These are phyloP conservation scores for Aspergillus proliferans DNA, from an alignment of 2,329 filamentous ascomycete genomes.

Conservation along the genomic window DNA sequence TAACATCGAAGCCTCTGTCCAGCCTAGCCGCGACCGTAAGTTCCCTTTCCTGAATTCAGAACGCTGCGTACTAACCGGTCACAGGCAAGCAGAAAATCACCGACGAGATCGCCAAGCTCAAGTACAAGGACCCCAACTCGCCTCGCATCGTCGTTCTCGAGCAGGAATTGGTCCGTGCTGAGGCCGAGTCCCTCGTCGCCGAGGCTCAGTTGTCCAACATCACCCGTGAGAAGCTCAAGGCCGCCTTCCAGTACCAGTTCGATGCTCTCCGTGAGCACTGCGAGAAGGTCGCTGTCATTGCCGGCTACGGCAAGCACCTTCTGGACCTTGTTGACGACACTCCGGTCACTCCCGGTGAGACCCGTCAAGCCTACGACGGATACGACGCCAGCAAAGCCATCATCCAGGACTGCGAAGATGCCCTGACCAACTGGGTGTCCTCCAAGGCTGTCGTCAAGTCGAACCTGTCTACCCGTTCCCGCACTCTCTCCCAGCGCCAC, in stretches of 20 bases:
- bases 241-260: conserved; percentile 96
- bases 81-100: conserved; percentile 97
- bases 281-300: conserved; percentile 97
- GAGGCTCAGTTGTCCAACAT: conserved; percentile 99
- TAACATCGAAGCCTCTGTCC: conserved; percentile 97
- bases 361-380: conserved; percentile 88
- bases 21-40: conserved; percentile 93
- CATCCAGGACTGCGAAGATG: conserved; percentile 97
- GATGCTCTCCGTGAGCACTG: conserved; percentile 95
- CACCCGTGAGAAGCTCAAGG: conserved; percentile 98
- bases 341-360: conserved; percentile 94
- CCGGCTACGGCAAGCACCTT: conserved; percentile 96
- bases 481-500: conserved; percentile 79
- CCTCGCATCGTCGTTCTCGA: conserved; percentile 96
- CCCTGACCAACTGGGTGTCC: conserved; percentile 93
- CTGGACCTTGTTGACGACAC: conserved; percentile 94
- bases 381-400: conserved; percentile 98
- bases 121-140: conserved; percentile 99
- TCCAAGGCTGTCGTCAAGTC: conserved; percentile 83
- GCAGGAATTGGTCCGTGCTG: conserved; percentile 95
- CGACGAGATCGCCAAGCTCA: conserved; percentile 95
- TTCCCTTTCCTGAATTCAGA: conserved; percentile 7
- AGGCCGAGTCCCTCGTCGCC: conserved; percentile 96
- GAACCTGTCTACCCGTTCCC: conserved; percentile 79
- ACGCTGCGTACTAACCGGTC: conserved; percentile 3